Base-by-base conservation (phyloP, 257 asterid species). In the Gentiana dahurica region DNA sequence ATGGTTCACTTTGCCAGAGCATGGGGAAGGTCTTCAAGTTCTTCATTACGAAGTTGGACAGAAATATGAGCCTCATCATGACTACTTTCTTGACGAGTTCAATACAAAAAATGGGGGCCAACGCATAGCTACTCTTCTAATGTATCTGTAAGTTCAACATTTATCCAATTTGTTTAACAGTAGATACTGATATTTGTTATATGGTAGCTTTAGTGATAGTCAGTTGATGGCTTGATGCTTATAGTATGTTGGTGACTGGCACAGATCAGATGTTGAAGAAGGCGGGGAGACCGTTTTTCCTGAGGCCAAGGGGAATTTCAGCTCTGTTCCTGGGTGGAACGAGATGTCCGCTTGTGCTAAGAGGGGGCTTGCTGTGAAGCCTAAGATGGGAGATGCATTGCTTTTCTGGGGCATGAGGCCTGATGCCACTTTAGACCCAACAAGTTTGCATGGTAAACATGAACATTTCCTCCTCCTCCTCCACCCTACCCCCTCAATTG, bases 201-300 rank as follows among this genome's bases (percentile, higher is more conserved):
- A 4, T 4, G 11, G 46, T 41, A 5, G 8, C 46, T 5, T 41
- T 10, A 5, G 8, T 5, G 9, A 10, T 41, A 41, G 6, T 3
- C 8, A 5, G 46, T 41, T 41, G 46, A 41, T 41, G 46, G 9
- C 10, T 41, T 41, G 46, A 36, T 9, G 50, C 33, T 5, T 36
- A 44, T 61, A 10, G 39, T 57, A 44, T 44, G 60, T 46, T 6
- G 53, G 37, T 50, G 60, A 66, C 10, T 59, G 36, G 55, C 70
- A 76, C 84, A 86, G 97, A 76, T 89, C 95, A 65, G 94, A 84
- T 68, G 95, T 89, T 59, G 97, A 89, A 84, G 95, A 89, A 84
- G 97, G 95, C 13, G 97, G 97, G 32, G 94, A 89, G 76, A 89
- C 97, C 34, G 75, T 89, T 68, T 89, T 89, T 36, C 97, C 97